Evolutionary conservation across 768 basidiomycete genomes (phyloP), one percentile per base, ranked within the genome.

Genomic region (Tubosaeta sp.): DNA sequence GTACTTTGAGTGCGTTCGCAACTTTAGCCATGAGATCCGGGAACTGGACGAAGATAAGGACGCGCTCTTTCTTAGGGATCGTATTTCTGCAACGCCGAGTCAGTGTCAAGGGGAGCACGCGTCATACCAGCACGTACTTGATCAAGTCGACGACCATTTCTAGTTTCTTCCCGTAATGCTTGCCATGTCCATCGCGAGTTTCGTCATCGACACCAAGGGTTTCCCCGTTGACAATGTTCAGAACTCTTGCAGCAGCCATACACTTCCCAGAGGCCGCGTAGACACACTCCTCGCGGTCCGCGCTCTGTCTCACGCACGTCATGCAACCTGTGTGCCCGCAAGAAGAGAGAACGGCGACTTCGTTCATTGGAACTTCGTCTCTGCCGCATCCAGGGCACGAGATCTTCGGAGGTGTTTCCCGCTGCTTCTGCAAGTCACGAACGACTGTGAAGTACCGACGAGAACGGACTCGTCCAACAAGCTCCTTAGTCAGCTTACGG

Each of bases 1-100:
- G 78, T 48, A 81, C 80, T 2, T 67, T 73, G 57, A 97, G 79
- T 0, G 92, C 91, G 55, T 92, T 88, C 8, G 84, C 83, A 29
- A 97, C 89, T 68, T 95, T 97, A 65, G 84, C 84, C 81, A 89
- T 91, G 53, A 97, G 78, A 71, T 97, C 94, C 6, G 83, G 85
- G 77, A 95, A 97, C 64, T 97, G 95, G n/a, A 95, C 89, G 71
- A 97, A 97, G 55, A 97, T 81, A 41, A 97, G 80, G 16, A 94
- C 81, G 8, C 91, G 85, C 60, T 97, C 91, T 19, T 85, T 74
- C 58, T 82, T 81, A 10, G 86, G 83, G 43, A 93, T 78, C 38
- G 74, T 71, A 51, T 81, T 80, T 64, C 88, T 91, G 62, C 22
- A 46, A n/a, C 25, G 9, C 7, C 2, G 5, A 17, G 35, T 51